Percentiles rank a stretch among this genome's conserved stretches.
Evolutionary conservation across 2,329 filamentous ascomycete species (phyloP).

Genomic region (Capronia coronata): DNA sequence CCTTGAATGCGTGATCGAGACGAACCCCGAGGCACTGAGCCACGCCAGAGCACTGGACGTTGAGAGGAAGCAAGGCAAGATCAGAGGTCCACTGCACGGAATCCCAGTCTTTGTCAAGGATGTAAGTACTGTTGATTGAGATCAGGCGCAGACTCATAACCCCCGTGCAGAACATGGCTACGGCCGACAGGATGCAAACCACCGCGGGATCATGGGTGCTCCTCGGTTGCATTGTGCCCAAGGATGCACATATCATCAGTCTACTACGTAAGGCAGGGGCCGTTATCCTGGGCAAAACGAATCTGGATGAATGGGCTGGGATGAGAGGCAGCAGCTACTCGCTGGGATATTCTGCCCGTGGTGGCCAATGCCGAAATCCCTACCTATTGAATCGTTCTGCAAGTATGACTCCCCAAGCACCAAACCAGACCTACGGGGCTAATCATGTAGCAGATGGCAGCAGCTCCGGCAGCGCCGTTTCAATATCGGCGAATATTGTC

Average conservation of each 20-base stretch:
- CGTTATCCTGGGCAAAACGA: slow-evolving; percentile 34
- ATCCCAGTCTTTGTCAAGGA: slow-evolving; percentile 34
- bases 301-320: slow-evolving; percentile 29
- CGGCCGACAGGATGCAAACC: slow-evolving; percentile 30
- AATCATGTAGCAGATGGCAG: slow-evolving; percentile 20
- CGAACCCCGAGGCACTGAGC: slow-evolving; percentile 27
- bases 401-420: slow-evolving; percentile 9
- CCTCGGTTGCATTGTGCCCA: slow-evolving; percentile 23
- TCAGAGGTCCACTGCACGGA: slow-evolving; percentile 32
- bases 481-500: slow-evolving; percentile 33
- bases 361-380: slow-evolving; percentile 58
- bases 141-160: not conserved
- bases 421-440: not conserved
- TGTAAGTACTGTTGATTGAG: slow-evolving; percentile 12
- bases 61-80: slow-evolving; percentile 28
- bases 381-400: slow-evolving; percentile 44
- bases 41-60: slow-evolving; percentile 28
- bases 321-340: slow-evolving; percentile 35
- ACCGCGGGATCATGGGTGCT: slow-evolving; percentile 30
- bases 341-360: slow-evolving; percentile 59
- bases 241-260: slow-evolving; percentile 29
- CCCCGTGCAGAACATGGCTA: slow-evolving; percentile 30
- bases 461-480: slow-evolving; percentile 32
- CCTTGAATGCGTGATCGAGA: slow-evolving; percentile 30
- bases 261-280: slow-evolving; percentile 30